These are phyloP conservation scores for Epichloe elymi DNA, from an alignment of 2,329 filamentous ascomycete species.

Conservation along the genomic window DNA sequence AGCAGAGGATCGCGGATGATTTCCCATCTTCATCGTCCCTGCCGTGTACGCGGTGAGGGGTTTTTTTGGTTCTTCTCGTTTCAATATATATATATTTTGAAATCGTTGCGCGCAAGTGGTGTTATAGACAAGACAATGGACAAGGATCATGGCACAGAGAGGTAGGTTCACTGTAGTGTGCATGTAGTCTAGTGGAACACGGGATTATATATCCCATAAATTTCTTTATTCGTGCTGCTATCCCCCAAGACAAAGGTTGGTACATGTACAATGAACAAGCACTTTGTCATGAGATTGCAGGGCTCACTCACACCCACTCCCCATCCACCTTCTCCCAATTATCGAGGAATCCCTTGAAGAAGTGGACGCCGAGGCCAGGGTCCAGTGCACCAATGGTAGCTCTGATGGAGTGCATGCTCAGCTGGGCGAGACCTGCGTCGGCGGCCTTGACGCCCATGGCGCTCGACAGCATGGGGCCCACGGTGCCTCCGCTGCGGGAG, in stretches of 20 bases:
- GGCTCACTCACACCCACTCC: constrained; percentile 47
- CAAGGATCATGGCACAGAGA: too few relatives aligned
- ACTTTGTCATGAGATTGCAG: not conserved
- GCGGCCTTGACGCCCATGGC: constrained; percentile 70
- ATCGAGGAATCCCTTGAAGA: constrained; percentile 84
- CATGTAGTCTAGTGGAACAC: not conserved
- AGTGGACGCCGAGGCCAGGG: constrained; percentile 74
- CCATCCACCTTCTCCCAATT: constrained; percentile 72
- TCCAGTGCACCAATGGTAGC: constrained; percentile 79
- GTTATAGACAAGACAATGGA: too few relatives aligned
- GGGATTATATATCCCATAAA: too few relatives aligned
- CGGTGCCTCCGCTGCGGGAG: constrained; percentile 75
- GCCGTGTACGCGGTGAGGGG: too few relatives aligned
- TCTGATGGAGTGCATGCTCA: constrained; percentile 88
- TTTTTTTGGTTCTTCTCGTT: too few relatives aligned
- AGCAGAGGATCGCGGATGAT: constrained; percentile 8
- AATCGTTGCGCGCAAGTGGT: too few relatives aligned
- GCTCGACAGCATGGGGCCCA: constrained; percentile 80
- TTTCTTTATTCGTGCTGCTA: not conserved
- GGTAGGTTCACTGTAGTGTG: not conserved
- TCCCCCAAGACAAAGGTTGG: not conserved
- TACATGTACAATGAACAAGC: not conserved
- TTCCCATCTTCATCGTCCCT: not conserved
- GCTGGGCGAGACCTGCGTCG: constrained; percentile 79
- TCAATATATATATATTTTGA: too few relatives aligned